phyloP scores from a whole-genome alignment of 768 basidiomycete genomes.

The Strobilomyces confusus region DNA sequence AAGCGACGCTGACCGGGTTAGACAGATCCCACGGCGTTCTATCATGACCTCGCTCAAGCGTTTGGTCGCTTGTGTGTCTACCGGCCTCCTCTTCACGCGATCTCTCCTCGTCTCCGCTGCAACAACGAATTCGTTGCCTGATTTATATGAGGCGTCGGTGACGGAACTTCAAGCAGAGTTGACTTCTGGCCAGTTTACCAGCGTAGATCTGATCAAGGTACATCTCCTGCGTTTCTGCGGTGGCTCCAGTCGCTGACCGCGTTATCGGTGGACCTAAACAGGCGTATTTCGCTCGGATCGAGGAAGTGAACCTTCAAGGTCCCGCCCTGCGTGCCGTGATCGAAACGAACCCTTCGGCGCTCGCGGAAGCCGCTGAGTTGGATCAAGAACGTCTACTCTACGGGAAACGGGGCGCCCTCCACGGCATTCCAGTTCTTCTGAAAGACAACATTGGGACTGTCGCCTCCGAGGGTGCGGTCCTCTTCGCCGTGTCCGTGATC shows the following conservation, averaged over 20 bases:
- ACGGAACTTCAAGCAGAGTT: slow-evolving; percentile 38
- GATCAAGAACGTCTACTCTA: slow-evolving; percentile 30
- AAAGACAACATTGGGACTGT: slow-evolving; percentile 35
- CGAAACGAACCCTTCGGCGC: slow-evolving; percentile 37
- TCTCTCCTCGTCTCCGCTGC: slow-evolving; percentile 9
- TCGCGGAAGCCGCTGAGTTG: slow-evolving; percentile 32
- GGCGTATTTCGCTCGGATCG: slow-evolving; percentile 42
- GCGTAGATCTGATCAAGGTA: slow-evolving; percentile 40
- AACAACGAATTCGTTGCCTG: slow-evolving; percentile 28
- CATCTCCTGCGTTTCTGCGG: too few relatives aligned
- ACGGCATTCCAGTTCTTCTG: slow-evolving; percentile 38
- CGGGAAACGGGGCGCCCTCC: slow-evolving; percentile 32
- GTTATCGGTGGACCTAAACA: slow-evolving; percentile 10
- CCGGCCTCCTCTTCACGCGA: slow-evolving; percentile 2
- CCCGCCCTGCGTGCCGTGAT: slow-evolving; percentile 38
- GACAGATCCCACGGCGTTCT: too few relatives aligned
- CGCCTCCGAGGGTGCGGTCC: slow-evolving; percentile 21
- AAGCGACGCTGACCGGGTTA: too few relatives aligned
- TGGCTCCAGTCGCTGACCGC: neutral
- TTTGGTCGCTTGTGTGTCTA: slow-evolving; percentile 8
- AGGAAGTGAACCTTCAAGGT: slow-evolving; percentile 40
- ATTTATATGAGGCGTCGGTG: slow-evolving; percentile 40
- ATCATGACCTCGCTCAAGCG: slow-evolving; percentile 4
- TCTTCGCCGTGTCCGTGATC: too few relatives aligned
- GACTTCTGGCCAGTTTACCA: slow-evolving; percentile 31